Base-by-base conservation (phyloP, 306 rosid species). In the Abrus pulchellus region DNA sequence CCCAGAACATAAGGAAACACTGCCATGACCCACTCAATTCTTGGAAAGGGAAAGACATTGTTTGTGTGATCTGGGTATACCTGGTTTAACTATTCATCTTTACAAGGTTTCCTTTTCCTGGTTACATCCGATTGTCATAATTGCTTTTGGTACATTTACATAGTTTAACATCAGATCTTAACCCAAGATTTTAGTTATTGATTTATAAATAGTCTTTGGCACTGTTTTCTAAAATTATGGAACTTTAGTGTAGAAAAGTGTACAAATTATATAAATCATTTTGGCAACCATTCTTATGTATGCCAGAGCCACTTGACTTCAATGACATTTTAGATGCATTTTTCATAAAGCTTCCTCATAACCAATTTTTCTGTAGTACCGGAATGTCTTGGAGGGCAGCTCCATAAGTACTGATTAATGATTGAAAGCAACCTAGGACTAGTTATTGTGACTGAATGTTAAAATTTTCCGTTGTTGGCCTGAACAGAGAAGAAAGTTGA, bases 401-500 rank as follows among this genome's bases (percentile, higher is more conserved):
- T 52, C 38, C 20, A 9, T 63, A 28, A 62, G 52, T 73, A 7
- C 56, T 63, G 13, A 40, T 57, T 41, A 57, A 75, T 61, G 61
- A 38, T 68, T 11, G 2, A 81, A 67, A 47, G 52, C 44, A 33
- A 53, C 72, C 60, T 34, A 59, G 50, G 40, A 61, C 6, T 2
- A 20, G 57, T 4, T 70, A 7, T 67, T 61, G 34, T 60, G 44
- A 75, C 13, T 50, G 63, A 34, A 60, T 77, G 68, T 79, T 78
- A 62, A 83, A 20, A 7, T 64, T 44, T 64, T 74, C 27, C 52
- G 62, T 64, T 85, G 50, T 83, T 44, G 63, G 59, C 43, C 30
- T 74, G 68, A 81, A 84, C 96, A 94, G 97, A 90, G 84, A 92
- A 92, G 82, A 94, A 92, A 78, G 82, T 92, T 11, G 97, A 90